Evolutionary conservation across 2,329 filamentous ascomycete genomes (phyloP).

Genomic region (Gliomastix tumulicola): DNA sequence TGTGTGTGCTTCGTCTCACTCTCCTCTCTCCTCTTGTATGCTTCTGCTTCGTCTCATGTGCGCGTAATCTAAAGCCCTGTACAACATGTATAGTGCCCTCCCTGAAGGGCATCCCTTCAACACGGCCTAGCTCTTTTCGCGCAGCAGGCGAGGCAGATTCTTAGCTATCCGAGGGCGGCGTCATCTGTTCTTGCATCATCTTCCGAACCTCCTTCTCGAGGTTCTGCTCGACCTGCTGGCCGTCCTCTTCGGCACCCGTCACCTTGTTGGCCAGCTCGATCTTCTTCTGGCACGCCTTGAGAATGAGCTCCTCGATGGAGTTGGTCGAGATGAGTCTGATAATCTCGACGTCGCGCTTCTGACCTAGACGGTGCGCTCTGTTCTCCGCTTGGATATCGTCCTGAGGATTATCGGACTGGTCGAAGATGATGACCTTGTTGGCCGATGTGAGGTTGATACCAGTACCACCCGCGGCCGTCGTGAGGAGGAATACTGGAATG

Average conservation of each 20-base stretch:
- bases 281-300: slow-evolving; percentile 86
- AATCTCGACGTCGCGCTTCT: slow-evolving; percentile 85
- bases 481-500: slow-evolving; percentile 88
- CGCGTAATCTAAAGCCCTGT: too few species aligned
- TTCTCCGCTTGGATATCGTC: slow-evolving; percentile 99
- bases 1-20: too few species aligned
- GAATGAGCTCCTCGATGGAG: slow-evolving; percentile 91
- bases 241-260: slow-evolving; percentile 30
- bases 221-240: slow-evolving; percentile 19
- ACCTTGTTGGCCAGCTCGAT: slow-evolving; percentile 70
- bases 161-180: slow-evolving; percentile 21
- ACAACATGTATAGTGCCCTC: too few species aligned
- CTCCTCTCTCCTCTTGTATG: too few species aligned
- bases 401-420: slow-evolving; percentile 95
- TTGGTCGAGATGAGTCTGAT: slow-evolving; percentile 72
- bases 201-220: slow-evolving; percentile 35
- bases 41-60: too few species aligned
- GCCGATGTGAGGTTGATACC: slow-evolving; percentile 93
- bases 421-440: slow-evolving; percentile 97
- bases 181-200: slow-evolving; percentile 32
- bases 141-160: too few species aligned
- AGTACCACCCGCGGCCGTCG: slow-evolving; percentile 90
- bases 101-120: too few species aligned
- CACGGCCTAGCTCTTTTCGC: too few species aligned
- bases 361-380: slow-evolving; percentile 88